Evolutionary conservation across 2,329 filamentous ascomycete genomes (phyloP).

Genomic region (Sordariomycetes sp.): DNA sequence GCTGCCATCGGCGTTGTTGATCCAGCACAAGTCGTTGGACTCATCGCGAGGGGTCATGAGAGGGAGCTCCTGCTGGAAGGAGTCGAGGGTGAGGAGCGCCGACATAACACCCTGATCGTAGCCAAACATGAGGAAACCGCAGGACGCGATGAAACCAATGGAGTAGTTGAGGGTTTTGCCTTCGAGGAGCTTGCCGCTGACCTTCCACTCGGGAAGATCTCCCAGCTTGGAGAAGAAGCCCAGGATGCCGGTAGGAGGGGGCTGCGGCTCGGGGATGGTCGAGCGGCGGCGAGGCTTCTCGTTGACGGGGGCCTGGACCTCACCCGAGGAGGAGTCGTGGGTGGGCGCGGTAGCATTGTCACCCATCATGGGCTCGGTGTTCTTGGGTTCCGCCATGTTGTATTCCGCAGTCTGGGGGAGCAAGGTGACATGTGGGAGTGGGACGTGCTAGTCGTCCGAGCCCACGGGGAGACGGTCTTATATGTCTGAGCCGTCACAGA

Average conservation of each 20-base stretch:
- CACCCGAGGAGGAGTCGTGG: background rate
- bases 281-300: background rate
- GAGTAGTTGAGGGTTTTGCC: conserved; percentile 13
- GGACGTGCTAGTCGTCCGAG: no score
- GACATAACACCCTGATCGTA: conserved; percentile 19
- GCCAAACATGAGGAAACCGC: conserved; percentile 18
- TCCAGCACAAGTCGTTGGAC: conserved; percentile 14
- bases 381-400: background rate
- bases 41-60: conserved; percentile 16
- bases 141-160: conserved; percentile 17
- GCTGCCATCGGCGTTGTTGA: conserved; percentile 10
- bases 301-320: background rate
- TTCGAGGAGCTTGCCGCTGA: conserved; percentile 11
- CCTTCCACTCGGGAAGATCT: conserved; percentile 14
- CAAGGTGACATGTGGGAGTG: no score
- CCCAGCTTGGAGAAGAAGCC: conserved; percentile 11
- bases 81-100: conserved; percentile 15
- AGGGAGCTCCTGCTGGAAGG: conserved; percentile 14
- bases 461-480: no score
- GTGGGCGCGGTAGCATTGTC: background rate
- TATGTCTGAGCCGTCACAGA: no score
- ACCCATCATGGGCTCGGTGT: no score
- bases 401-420: no score
- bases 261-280: background rate
- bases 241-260: conserved; percentile 5